Conservation (phyloP, 2,329 filamentous ascomycete species). For the Rachicladosporium sp. region DNA sequence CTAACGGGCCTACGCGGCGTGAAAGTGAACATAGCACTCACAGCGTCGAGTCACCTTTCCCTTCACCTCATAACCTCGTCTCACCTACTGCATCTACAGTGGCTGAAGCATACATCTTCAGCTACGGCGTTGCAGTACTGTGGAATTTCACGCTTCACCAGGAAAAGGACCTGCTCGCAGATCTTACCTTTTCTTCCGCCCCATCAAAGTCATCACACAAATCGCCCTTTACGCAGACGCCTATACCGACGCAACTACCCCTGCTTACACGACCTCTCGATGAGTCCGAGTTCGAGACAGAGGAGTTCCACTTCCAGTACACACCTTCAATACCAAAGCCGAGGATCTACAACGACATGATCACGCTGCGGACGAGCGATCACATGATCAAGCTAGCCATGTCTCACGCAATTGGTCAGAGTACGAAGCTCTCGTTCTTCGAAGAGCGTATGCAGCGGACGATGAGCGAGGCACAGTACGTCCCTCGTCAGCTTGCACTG, state of each 20-base stretch:
- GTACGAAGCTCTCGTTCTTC: conserved; percentile 90
- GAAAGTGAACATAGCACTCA: conserved; percentile 11
- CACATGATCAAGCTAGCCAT: conserved; percentile 99
- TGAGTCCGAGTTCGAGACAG: conserved; percentile 88
- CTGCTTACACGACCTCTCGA: conserved; percentile 69
- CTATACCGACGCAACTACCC: conserved; percentile 25
- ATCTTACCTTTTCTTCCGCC: conserved; percentile 66
- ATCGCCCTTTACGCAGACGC: conserved; percentile 6
- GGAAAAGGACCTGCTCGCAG: conserved; percentile 90
- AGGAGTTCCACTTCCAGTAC: conserved; percentile 98
- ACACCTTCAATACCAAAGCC: conserved; percentile 74
- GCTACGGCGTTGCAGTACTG: conserved; percentile 93
- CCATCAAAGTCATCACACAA: conserved; percentile 8
- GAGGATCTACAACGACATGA: conserved; percentile 98
- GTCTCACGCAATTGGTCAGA: conserved; percentile 93
- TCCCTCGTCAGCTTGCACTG: conserved; percentile 76
- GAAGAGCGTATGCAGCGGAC: conserved; percentile 92
- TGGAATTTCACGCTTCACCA: conserved; percentile 97
- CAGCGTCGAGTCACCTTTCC: conserved; percentile 26
- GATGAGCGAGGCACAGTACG: conserved; percentile 83
- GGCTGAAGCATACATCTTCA: conserved; percentile 94
- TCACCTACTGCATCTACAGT: conserved; percentile 63
- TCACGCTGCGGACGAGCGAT: conserved; percentile 83
- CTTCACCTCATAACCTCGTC: conserved; percentile 41
- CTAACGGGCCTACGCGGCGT: neutral